Evolutionary conservation across 495 filamentous ascomycete species (phyloP).

Genomic region (Mytilinidion resinicola): DNA sequence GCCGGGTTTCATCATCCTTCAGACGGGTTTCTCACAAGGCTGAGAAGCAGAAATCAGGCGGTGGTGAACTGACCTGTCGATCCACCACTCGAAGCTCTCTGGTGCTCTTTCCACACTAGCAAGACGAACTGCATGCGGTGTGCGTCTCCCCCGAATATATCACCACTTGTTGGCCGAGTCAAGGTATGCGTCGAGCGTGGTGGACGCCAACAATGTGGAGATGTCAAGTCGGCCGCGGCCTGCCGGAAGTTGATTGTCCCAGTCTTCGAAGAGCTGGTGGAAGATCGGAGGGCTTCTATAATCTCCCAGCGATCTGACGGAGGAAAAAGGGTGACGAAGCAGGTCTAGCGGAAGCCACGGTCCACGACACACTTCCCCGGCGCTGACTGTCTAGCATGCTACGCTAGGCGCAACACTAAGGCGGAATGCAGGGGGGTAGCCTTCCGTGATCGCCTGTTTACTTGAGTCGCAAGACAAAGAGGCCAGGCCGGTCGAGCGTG

Average conservation of each 20-base stretch:
- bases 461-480: conserved; percentile 1
- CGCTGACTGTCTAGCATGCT: conserved; percentile 18
- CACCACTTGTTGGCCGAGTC: background rate
- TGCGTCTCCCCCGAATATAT: no score
- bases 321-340: conserved; percentile 14
- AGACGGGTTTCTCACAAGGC: background rate
- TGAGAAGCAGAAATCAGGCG: background rate
- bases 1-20: background rate
- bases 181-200: background rate
- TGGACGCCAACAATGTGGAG: background rate
- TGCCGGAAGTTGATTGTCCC: background rate
- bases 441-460: conserved; percentile 11
- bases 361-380: conserved; percentile 24
- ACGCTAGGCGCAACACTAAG: conserved; percentile 14
- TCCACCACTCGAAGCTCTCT: no score
- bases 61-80: no score
- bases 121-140: no score
- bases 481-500: no score
- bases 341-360: conserved; percentile 18
- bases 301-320: conserved; percentile 22
- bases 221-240: background rate
- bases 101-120: no score
- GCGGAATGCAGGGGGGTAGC: conserved; percentile 12
- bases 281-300: conserved; percentile 11
- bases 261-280: background rate